Conservation (phyloP, 2,329 filamentous ascomycete genomes). For the Rugonectria rugulosa region DNA sequence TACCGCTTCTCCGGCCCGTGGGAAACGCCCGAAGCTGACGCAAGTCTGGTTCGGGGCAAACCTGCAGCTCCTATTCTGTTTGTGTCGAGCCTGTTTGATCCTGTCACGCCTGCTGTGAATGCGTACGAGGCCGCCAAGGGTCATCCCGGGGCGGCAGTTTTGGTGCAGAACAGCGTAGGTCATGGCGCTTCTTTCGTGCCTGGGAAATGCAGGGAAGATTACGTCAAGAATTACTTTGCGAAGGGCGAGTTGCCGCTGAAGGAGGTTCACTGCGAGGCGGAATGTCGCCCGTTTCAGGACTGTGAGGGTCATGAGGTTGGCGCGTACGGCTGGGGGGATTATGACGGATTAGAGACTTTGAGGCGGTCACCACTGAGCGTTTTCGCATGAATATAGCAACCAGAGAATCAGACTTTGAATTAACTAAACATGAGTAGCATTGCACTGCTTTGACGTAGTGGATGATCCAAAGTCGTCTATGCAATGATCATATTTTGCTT, state of each 20-base stretch:
- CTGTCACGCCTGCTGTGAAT: conserved; percentile 48
- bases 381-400: too few relatives aligned
- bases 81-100: background rate
- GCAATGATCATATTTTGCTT: too few relatives aligned
- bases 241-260: background rate
- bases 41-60: conserved; percentile 33
- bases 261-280: background rate
- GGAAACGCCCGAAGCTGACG: conserved; percentile 35
- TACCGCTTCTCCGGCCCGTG: conserved; percentile 51
- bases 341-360: too few relatives aligned
- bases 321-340: background rate
- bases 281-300: conserved; percentile 5
- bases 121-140: conserved; percentile 41
- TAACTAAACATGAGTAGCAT: too few relatives aligned
- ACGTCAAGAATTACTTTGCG: background rate
- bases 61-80: conserved; percentile 47
- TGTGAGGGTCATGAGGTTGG: background rate
- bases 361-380: background rate
- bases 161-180: conserved; percentile 42
- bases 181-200: conserved; percentile 32
- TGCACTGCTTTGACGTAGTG: too few relatives aligned
- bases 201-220: background rate
- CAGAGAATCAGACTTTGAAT: too few relatives aligned
- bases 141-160: conserved; percentile 40
- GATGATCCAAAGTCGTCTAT: too few relatives aligned